phyloP scores from a whole-genome alignment of 495 filamentous ascomycete species.

The Penicillium simplicissimum region DNA sequence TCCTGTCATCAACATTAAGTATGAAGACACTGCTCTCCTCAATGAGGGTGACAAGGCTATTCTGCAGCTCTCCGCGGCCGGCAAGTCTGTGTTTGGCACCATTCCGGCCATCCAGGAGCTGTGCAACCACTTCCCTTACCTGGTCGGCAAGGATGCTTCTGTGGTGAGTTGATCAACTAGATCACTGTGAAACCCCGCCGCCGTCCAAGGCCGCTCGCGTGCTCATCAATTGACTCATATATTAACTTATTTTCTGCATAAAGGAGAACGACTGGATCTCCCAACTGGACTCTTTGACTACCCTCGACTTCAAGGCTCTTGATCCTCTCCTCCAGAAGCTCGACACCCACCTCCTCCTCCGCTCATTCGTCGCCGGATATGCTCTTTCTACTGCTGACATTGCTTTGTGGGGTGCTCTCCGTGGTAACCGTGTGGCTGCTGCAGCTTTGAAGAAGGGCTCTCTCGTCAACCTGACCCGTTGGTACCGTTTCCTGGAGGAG shows the following conservation, averaged over 20 bases:
- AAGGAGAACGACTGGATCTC: constrained; percentile 60
- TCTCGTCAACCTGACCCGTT: constrained; percentile 77
- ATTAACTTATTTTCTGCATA: constrained; percentile 5
- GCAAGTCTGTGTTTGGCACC: constrained; percentile 38
- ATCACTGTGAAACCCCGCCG: background rate
- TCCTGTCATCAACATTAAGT: constrained; percentile 47
- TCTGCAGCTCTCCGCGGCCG: constrained; percentile 39
- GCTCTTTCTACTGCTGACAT: constrained; percentile 74
- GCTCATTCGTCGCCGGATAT: constrained; percentile 86
- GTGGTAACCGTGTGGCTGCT: constrained; percentile 81
- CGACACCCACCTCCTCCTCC: constrained; percentile 81
- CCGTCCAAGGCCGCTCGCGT: background rate
- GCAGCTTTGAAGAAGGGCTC: constrained; percentile 76
- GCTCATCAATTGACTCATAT: background rate
- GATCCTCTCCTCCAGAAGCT: constrained; percentile 75
- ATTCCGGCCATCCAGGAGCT: constrained; percentile 42
- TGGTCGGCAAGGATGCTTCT: constrained; percentile 48
- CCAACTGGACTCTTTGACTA: constrained; percentile 51
- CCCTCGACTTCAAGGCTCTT: constrained; percentile 74
- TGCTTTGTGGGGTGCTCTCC: constrained; percentile 80
- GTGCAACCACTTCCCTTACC: constrained; percentile 41
- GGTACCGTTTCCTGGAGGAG: constrained; percentile 87
- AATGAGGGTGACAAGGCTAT: constrained; percentile 44
- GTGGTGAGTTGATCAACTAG: constrained; percentile 31
- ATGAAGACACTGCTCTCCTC: constrained; percentile 49